These are phyloP conservation scores for Cymbopogon flexuosus DNA, from an alignment of 202 grass and related monocot species.

Conservation along the genomic window DNA sequence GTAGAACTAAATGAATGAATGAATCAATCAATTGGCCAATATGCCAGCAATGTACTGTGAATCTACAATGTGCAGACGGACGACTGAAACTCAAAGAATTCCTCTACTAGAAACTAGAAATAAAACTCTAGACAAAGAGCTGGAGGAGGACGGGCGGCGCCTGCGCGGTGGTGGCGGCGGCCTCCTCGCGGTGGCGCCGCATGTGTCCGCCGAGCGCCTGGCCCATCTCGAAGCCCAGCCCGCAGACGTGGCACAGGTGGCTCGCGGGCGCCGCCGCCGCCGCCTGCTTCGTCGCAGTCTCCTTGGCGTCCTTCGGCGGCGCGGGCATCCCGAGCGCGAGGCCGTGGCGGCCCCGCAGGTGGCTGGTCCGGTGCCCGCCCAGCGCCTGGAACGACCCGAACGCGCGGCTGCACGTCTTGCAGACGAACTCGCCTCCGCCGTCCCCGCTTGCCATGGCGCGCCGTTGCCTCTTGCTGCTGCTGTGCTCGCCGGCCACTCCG, in stretches of 20 bases:
- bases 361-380: slow-evolving; percentile 68
- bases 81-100: background rate
- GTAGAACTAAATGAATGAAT: background rate
- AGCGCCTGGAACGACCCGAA: slow-evolving; percentile 76
- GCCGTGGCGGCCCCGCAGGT: slow-evolving; percentile 44
- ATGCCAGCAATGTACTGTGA: background rate
- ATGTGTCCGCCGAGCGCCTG: slow-evolving; percentile 75
- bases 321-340: slow-evolving; percentile 24
- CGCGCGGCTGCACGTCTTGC: slow-evolving; percentile 57
- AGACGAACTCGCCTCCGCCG: background rate
- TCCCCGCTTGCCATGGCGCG: background rate
- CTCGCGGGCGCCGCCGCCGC: background rate
- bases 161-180: background rate
- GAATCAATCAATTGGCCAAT: background rate
- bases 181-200: slow-evolving; percentile 51
- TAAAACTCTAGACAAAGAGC: slow-evolving; percentile 30
- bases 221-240: slow-evolving; percentile 39
- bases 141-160: slow-evolving; percentile 40
- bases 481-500: background rate
- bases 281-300: background rate
- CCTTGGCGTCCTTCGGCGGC: background rate
- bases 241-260: slow-evolving; percentile 42
- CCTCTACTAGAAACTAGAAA: background rate
- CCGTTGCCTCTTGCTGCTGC: background rate
- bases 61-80: background rate